These are phyloP conservation scores for Coprinopsis strossmayeri DNA, from an alignment of 768 basidiomycete genomes.

Conservation along the genomic window DNA sequence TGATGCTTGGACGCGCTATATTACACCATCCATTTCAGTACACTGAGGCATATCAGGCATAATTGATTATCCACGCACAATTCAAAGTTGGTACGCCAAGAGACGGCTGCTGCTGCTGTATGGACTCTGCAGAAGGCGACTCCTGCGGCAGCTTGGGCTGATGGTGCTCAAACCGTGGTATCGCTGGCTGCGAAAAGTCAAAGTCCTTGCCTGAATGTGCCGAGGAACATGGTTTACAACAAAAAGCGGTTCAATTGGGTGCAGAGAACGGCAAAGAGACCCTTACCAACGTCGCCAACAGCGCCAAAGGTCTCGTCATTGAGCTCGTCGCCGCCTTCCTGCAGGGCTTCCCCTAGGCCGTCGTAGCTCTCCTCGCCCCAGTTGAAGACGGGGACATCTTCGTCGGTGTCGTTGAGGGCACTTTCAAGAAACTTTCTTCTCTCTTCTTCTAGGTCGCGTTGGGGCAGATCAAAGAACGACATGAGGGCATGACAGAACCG, in stretches of 20 bases:
- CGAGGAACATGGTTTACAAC: slow-evolving; percentile 7
- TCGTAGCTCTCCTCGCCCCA: slow-evolving; percentile 92
- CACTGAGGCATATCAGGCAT: slow-evolving; percentile 1
- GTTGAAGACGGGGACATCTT: slow-evolving; percentile 85
- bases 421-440: slow-evolving; percentile 40
- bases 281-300: slow-evolving; percentile 63
- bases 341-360: slow-evolving; percentile 79
- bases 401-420: slow-evolving; percentile 43
- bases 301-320: slow-evolving; percentile 97
- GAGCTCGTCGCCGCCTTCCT: slow-evolving; percentile 86
- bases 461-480: slow-evolving; percentile 82
- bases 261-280: background rate
- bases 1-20: slow-evolving; percentile 32
- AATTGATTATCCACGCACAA: slow-evolving; percentile 1
- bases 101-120: slow-evolving; percentile 11
- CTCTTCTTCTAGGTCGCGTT: slow-evolving; percentile 57
- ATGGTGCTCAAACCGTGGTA: slow-evolving; percentile 25
- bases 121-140: no score
- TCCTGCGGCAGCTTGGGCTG: slow-evolving; percentile 16
- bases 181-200: slow-evolving; percentile 60
- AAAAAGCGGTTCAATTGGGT: slow-evolving; percentile 3
- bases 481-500: slow-evolving; percentile 34
- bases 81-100: background rate
- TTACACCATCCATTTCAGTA: background rate
- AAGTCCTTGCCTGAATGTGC: slow-evolving; percentile 74